These are phyloP conservation scores for Geotrichum carabidarum DNA, from an alignment of 1,139 yeast species.

Conservation along the genomic window DNA sequence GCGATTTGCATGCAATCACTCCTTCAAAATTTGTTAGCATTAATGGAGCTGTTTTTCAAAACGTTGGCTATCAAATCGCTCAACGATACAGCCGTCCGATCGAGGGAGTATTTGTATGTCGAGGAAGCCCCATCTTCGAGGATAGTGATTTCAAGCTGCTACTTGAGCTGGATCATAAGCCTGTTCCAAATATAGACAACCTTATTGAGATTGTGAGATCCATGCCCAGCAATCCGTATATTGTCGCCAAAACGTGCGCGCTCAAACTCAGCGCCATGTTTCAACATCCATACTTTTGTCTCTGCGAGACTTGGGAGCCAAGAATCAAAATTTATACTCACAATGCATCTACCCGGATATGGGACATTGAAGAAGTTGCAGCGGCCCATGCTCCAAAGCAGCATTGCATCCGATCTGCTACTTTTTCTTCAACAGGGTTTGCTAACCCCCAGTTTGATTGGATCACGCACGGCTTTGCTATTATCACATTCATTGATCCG, in stretches of 20 bases:
- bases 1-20: constrained; percentile 74
- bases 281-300: constrained; percentile 49
- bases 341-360: constrained; percentile 76
- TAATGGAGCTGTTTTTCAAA: constrained; percentile 82
- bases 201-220: constrained; percentile 72
- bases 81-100: constrained; percentile 79
- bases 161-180: constrained; percentile 70
- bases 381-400: constrained; percentile 38
- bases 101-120: constrained; percentile 73
- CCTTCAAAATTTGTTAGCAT: constrained; percentile 78
- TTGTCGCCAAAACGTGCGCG: constrained; percentile 54
- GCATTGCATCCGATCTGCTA: constrained; percentile 56
- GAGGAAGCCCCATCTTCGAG: constrained; percentile 74
- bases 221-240: constrained; percentile 82
- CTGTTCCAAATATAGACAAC: constrained; percentile 65
- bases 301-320: constrained; percentile 65
- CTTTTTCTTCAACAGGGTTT: constrained; percentile 36
- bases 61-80: constrained; percentile 83
- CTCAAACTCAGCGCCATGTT: neutral
- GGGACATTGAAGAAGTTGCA: constrained; percentile 68
- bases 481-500: constrained; percentile 53
- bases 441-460: constrained; percentile 63
- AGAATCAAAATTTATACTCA: constrained; percentile 68
- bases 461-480: constrained; percentile 46
- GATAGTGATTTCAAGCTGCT: constrained; percentile 64